These are phyloP conservation scores for Fusarium albidum DNA, from an alignment of 2,329 filamentous ascomycete genomes.

Conservation along the genomic window DNA sequence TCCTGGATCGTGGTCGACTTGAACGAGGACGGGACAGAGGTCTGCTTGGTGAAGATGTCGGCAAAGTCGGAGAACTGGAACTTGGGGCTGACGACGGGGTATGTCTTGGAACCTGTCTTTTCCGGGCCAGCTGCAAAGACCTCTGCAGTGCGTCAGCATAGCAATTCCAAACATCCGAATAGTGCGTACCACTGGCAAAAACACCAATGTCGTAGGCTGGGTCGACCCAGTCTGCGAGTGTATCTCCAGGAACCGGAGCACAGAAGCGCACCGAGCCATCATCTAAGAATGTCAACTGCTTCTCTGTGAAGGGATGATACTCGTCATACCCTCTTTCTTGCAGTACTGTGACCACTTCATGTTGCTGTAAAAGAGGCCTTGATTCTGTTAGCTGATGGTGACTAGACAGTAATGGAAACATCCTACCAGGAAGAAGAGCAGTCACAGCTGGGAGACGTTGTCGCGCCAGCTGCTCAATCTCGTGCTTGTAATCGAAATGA, in stretches of 20 bases:
- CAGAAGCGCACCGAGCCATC: constrained; percentile 23
- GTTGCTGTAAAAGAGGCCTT: constrained; percentile 28
- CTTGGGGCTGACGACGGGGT: constrained; percentile 20
- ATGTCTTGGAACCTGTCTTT: constrained; percentile 23
- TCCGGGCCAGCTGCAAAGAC: constrained; percentile 12
- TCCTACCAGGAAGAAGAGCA: constrained; percentile 18
- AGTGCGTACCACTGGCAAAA: constrained; percentile 11
- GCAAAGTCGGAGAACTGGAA: constrained; percentile 15
- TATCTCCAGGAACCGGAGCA: constrained; percentile 12
- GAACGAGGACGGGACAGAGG: background rate
- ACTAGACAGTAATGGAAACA: background rate
- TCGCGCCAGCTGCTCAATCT: constrained; percentile 16
- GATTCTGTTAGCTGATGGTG: no score
- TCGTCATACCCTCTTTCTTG: constrained; percentile 3
- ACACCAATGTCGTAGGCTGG: constrained; percentile 18
- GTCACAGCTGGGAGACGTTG: constrained; percentile 13
- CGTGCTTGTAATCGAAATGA: constrained; percentile 24
- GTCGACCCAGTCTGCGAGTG: constrained; percentile 19
- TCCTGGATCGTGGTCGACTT: constrained; percentile 6
- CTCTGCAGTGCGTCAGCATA: background rate
- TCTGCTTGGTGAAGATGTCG: constrained; percentile 9
- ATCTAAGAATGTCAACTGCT: background rate
- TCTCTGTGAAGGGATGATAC: no score
- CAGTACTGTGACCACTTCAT: constrained; percentile 23
- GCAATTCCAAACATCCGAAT: background rate